These are phyloP conservation scores for Solanum ossicruentum DNA, from an alignment of 257 asterid species.

Conservation along the genomic window DNA sequence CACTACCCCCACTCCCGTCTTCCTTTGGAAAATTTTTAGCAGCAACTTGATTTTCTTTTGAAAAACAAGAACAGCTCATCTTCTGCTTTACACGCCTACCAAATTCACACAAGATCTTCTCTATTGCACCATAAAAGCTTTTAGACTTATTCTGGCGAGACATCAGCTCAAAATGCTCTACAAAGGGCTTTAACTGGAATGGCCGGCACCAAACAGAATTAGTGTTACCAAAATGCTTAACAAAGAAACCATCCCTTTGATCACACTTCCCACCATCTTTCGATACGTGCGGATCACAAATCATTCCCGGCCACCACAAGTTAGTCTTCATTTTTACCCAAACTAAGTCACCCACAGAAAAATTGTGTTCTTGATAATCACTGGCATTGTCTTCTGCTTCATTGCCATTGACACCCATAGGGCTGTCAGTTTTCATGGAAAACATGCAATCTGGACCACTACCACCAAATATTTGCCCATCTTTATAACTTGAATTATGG, in stretches of 20 bases:
- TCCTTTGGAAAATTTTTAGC: constrained; percentile 1
- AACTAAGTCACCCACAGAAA: constrained; percentile 49
- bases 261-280: constrained; percentile 12
- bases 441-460: neutral
- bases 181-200: constrained; percentile 56
- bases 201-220: constrained; percentile 30
- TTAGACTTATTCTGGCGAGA: constrained; percentile 29
- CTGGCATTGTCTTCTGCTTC: neutral
- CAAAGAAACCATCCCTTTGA: constrained; percentile 22
- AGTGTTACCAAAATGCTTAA: constrained; percentile 42
- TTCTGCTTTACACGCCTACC: constrained; percentile 42
- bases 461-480: neutral
- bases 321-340: constrained; percentile 58
- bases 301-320: constrained; percentile 84
- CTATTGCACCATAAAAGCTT: constrained; percentile 43
- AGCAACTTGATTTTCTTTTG: constrained; percentile 18
- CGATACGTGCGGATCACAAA: constrained; percentile 33
- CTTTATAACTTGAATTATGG: neutral
- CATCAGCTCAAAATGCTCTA: constrained; percentile 39
- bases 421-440: neutral
- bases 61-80: constrained; percentile 65
- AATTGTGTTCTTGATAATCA: constrained; percentile 13
- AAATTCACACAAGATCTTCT: constrained; percentile 47
- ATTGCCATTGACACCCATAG: constrained; percentile 4
- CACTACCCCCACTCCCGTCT: constrained; percentile 3